Evolutionary conservation across 768 basidiomycete genomes (phyloP).

Genomic region (Auriscalpium orientale): DNA sequence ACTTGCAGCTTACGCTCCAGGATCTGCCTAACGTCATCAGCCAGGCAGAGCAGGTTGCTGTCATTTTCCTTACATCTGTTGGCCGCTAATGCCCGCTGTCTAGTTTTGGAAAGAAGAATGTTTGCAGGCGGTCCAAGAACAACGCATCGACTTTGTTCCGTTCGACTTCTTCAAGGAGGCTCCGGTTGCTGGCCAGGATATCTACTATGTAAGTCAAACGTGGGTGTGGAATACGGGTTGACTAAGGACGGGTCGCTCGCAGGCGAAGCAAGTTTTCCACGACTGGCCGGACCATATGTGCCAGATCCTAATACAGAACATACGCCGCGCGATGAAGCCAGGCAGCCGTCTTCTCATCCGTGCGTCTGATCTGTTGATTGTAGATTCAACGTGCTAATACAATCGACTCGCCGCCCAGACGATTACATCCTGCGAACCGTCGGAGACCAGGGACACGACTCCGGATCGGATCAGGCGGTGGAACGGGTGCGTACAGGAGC

Average conservation of each 20-base stretch:
- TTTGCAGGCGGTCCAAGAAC: slow-evolving; percentile 29
- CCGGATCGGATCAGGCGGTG: not conserved
- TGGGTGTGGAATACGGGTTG: not conserved
- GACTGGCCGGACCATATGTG: slow-evolving; percentile 34
- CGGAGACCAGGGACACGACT: not conserved
- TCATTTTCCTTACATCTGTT: not conserved
- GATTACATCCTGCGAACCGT: slow-evolving; percentile 27
- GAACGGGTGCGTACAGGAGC: slow-evolving; percentile 12
- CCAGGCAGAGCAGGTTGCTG: slow-evolving; percentile 22
- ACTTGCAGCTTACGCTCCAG: slow-evolving; percentile 22
- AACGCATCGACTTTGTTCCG: slow-evolving; percentile 29
- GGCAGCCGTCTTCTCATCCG: slow-evolving; percentile 30
- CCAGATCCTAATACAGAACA: slow-evolving; percentile 28
- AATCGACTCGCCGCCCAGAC: slow-evolving; percentile 17
- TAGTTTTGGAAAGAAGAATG: slow-evolving; percentile 26
- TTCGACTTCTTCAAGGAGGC: slow-evolving; percentile 33
- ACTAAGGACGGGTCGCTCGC: not conserved
- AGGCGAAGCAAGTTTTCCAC: slow-evolving; percentile 33
- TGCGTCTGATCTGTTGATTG: slow-evolving; percentile 15
- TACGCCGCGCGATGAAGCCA: slow-evolving; percentile 29
- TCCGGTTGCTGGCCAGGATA: slow-evolving; percentile 29
- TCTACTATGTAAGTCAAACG: slow-evolving; percentile 30
- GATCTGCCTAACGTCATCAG: slow-evolving; percentile 26
- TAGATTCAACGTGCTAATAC: not conserved
- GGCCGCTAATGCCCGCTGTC: not conserved